A percentile compares a stretch with the other conserved stretches of the same genome.
phyloP scores from a whole-genome alignment of 1,284 basidiomycete species.

The Puccinia hordei region DNA sequence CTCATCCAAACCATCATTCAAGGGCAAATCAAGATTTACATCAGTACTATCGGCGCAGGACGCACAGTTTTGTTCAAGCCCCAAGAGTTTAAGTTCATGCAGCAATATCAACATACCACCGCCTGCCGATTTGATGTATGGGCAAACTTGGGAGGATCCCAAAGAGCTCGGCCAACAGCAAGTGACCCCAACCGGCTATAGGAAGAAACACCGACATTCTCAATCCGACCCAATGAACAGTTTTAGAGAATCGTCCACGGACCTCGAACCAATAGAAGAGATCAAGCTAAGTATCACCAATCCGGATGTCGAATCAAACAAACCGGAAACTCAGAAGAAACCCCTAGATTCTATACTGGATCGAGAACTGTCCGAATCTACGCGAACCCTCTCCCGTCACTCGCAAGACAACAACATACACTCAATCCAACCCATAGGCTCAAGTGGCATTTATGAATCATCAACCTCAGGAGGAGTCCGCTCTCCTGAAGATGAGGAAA shows the following conservation, averaged over 20 bases:
- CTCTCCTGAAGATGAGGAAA: not conserved
- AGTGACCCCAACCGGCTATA: not conserved
- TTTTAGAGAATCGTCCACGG: not conserved
- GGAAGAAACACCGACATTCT: not conserved
- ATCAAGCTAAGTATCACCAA: constrained; percentile 22
- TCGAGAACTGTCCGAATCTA: not conserved
- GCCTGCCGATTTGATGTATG: not conserved
- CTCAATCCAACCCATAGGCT: not conserved
- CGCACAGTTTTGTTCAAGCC: constrained; percentile 13
- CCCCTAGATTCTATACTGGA: not conserved
- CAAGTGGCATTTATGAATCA: not conserved
- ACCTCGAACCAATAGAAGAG: constrained; percentile 3
- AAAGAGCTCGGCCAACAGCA: not conserved
- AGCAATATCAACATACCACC: not conserved
- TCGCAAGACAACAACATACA: not conserved
- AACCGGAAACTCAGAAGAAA: not conserved
- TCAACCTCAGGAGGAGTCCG: not conserved
- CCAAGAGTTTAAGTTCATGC: constrained; percentile 2
- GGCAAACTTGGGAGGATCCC: not conserved
- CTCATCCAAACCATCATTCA: not conserved
- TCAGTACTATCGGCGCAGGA: not conserved
- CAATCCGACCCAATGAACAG: not conserved
- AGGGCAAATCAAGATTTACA: not conserved
- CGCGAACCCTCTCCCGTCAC: not conserved
- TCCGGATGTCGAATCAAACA: constrained; percentile 8